These are phyloP conservation scores for Phytophthora cryptogea DNA, from an alignment of 352 stramenopile species.

Conservation along the genomic window DNA sequence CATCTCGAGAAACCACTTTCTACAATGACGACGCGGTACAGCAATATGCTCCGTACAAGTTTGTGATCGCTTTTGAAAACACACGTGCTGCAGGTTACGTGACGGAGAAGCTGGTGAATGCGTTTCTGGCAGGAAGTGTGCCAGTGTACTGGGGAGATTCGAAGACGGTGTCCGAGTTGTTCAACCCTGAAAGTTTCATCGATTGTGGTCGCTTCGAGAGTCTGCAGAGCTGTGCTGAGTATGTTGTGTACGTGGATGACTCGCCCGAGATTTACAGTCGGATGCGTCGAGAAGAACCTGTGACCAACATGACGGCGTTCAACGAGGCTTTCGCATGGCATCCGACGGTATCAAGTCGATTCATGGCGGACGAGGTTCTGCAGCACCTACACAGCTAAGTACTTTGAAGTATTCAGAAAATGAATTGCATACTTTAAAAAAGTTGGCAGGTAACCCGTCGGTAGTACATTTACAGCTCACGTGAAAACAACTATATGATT, in stretches of 20 bases:
- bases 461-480: no score
- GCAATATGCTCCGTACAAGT: constrained; percentile 43
- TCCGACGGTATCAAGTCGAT: constrained; percentile 20
- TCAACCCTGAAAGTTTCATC: constrained; percentile 52
- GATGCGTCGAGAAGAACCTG: constrained; percentile 27
- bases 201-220: constrained; percentile 42
- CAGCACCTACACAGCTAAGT: constrained; percentile 1
- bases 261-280: constrained; percentile 30
- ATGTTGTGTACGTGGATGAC: constrained; percentile 38
- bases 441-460: no score
- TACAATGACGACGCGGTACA: constrained; percentile 40
- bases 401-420: background rate
- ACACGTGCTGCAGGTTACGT: constrained; percentile 41
- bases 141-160: constrained; percentile 59
- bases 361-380: constrained; percentile 2
- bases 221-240: constrained; percentile 38
- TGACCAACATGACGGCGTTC: constrained; percentile 35
- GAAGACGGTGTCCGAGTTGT: constrained; percentile 34
- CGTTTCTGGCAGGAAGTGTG: constrained; percentile 51
- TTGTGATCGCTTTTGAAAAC: constrained; percentile 69
- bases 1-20: constrained; percentile 1
- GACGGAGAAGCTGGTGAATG: constrained; percentile 65
- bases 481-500: no score
- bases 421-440: no score
- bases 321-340: constrained; percentile 43